Evolutionary conservation across 2,329 filamentous ascomycete genomes (phyloP).

Genomic region (Whalleya microplaca): DNA sequence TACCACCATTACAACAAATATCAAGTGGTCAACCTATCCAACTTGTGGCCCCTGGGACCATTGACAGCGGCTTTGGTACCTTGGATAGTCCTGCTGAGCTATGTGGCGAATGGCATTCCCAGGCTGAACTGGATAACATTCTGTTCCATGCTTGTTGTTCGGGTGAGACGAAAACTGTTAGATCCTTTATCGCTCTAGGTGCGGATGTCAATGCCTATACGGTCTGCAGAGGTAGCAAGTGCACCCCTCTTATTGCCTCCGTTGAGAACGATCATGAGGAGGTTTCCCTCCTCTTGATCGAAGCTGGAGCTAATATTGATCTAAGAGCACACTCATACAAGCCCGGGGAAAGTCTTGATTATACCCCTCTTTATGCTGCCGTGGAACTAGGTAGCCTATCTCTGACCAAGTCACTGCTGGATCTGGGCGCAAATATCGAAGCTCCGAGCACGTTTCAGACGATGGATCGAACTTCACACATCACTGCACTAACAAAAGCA

Average conservation of each 20-base stretch:
- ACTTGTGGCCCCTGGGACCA: not conserved
- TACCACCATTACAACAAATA: not conserved
- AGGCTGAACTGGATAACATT: not conserved
- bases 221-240: not conserved
- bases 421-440: conserved; percentile 3
- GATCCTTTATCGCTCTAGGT: not conserved
- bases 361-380: not conserved
- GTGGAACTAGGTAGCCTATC: not conserved
- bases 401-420: not conserved
- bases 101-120: not conserved
- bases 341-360: not conserved
- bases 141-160: not conserved
- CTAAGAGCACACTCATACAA: not conserved
- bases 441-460: not conserved
- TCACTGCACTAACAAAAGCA: conserved; percentile 9
- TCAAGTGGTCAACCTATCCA: not conserved
- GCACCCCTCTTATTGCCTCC: not conserved
- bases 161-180: not conserved
- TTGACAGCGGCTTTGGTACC: not conserved
- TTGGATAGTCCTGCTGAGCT: not conserved
- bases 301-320: not conserved
- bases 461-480: not conserved
- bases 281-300: not conserved
- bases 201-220: not conserved
- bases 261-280: not conserved